These are phyloP conservation scores for Candida endomychidarum DNA, from an alignment of 805 yeast genomes.

Conservation along the genomic window DNA sequence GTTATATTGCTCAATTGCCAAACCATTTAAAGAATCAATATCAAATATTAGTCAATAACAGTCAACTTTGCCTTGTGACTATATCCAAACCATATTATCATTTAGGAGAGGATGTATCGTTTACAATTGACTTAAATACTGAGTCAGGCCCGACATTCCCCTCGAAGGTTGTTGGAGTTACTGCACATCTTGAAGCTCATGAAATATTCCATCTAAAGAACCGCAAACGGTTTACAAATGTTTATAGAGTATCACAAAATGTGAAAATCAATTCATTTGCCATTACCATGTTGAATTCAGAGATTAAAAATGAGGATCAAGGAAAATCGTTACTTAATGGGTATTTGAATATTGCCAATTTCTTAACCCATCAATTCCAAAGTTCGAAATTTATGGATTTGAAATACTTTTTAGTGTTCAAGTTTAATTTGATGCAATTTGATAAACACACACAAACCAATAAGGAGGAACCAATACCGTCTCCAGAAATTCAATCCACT, in stretches of 20 bases:
- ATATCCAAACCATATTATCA: conserved; percentile 36
- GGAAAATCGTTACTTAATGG: conserved; percentile 22
- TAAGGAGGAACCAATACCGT: not conserved
- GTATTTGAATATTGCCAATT: conserved; percentile 29
- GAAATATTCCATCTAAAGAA: conserved; percentile 31
- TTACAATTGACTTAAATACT: conserved; percentile 27
- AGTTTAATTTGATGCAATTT: conserved; percentile 35
- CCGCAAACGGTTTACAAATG: conserved; percentile 18
- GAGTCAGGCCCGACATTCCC: conserved; percentile 4
- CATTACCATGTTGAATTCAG: conserved; percentile 21
- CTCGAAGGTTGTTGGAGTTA: conserved; percentile 33
- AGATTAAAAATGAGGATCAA: conserved; percentile 7
- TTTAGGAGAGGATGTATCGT: conserved; percentile 40
- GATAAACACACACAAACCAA: conserved; percentile 11
- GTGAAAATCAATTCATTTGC: conserved; percentile 35
- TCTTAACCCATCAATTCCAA: conserved; percentile 37
- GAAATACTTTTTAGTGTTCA: conserved; percentile 35
- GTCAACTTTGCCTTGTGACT: conserved; percentile 30
- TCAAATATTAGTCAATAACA: conserved; percentile 35
- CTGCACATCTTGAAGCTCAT: conserved; percentile 39
- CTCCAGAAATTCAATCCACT: too few relatives aligned
- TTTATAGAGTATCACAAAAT: conserved; percentile 35
- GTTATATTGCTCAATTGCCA: conserved; percentile 27
- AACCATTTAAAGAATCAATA: conserved; percentile 33
- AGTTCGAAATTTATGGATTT: conserved; percentile 36